phyloP scores from a whole-genome alignment of 768 basidiomycete species.

The Lactarius trivialis region DNA sequence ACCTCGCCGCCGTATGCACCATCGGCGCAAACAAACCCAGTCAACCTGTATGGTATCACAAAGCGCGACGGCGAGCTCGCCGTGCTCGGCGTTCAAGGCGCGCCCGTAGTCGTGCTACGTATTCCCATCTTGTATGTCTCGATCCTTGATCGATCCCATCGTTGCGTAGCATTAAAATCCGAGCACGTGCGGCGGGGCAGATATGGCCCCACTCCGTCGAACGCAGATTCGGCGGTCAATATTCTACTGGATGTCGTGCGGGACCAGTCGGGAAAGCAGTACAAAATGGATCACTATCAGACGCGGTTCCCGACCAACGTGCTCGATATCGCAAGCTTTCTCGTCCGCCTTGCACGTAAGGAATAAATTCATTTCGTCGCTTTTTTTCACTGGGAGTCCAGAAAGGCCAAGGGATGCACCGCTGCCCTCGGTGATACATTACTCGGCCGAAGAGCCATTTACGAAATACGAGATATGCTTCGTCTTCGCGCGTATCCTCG shows the following conservation, averaged over 20 bases:
- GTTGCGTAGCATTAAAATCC: too few relatives aligned
- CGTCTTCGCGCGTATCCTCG: constrained; percentile 64
- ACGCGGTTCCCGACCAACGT: constrained; percentile 91
- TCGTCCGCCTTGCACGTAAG: constrained; percentile 69
- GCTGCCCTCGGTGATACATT: constrained; percentile 77
- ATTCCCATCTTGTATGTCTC: constrained; percentile 79
- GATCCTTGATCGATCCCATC: background rate
- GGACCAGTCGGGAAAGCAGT: constrained; percentile 80
- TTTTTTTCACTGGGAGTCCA: constrained; percentile 26
- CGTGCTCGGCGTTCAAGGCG: constrained; percentile 53
- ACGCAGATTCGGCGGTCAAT: constrained; percentile 87
- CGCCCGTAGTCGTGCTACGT: constrained; percentile 64
- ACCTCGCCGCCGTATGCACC: constrained; percentile 86
- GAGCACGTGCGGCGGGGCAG: constrained; percentile 33
- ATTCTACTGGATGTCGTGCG: constrained; percentile 79
- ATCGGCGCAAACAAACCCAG: constrained; percentile 64
- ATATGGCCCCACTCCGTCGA: constrained; percentile 80
- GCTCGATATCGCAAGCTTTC: constrained; percentile 77
- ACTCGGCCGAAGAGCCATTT: constrained; percentile 71
- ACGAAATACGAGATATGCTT: constrained; percentile 94
- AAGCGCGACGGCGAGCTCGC: constrained; percentile 85
- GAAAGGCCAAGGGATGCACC: constrained; percentile 31
- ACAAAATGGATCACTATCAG: constrained; percentile 95
- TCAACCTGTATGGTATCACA: constrained; percentile 82
- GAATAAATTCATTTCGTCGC: background rate